These are phyloP conservation scores for Sclerotinia nivalis DNA, from an alignment of 2,329 filamentous ascomycete genomes.

Conservation along the genomic window DNA sequence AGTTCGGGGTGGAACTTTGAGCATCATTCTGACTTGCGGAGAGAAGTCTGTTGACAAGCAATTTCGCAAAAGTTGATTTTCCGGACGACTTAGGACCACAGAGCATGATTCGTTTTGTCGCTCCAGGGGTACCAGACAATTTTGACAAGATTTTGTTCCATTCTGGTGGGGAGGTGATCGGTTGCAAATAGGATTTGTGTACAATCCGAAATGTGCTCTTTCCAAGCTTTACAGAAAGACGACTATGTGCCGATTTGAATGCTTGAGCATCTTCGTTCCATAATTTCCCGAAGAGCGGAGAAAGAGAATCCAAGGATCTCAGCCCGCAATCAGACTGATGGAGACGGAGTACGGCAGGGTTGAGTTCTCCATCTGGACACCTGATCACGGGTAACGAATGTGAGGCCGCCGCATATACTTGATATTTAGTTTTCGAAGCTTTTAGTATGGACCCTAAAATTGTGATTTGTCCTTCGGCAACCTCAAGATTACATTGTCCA, in stretches of 20 bases:
- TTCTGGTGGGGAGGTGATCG: conserved; percentile 57
- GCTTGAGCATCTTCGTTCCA: conserved; percentile 55
- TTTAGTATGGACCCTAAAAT: conserved; percentile 65
- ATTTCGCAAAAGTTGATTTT: conserved; percentile 71
- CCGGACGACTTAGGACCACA: conserved; percentile 72
- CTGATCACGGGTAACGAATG: conserved; percentile 69
- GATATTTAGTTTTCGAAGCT: conserved; percentile 49
- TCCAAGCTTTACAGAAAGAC: conserved; percentile 28
- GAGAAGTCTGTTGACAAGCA: conserved; percentile 66
- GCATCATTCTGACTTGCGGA: conserved; percentile 24
- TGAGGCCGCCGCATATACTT: conserved; percentile 66
- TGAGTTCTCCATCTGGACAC: conserved; percentile 48
- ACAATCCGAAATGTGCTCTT: conserved; percentile 54
- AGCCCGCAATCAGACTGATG: conserved; percentile 53
- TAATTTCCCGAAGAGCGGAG: conserved; percentile 65
- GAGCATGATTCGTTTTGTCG: conserved; percentile 53
- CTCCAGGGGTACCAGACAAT: conserved; percentile 40
- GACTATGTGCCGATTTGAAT: conserved; percentile 28
- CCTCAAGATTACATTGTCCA: conserved; percentile 66
- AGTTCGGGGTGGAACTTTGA: neutral
- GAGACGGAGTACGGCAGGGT: conserved; percentile 56
- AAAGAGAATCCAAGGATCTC: conserved; percentile 57
- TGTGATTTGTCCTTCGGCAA: conserved; percentile 62
- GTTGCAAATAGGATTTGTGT: conserved; percentile 52
- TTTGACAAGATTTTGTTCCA: conserved; percentile 53